Base-by-base conservation (phyloP, 345 rosid genomes). In the Eutrema yunnanense region DNA sequence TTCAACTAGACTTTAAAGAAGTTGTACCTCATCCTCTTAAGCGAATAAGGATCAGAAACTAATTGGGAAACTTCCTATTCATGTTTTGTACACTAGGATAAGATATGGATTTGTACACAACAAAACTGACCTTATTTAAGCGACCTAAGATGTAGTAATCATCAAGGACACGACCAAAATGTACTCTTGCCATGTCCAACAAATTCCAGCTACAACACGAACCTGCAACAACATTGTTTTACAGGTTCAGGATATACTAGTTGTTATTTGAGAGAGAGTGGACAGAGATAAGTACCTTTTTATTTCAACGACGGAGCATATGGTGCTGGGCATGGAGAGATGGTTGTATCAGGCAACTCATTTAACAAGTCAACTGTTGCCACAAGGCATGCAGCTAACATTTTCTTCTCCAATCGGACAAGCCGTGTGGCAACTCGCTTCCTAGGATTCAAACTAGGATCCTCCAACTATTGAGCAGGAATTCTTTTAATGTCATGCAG, bases 391-490 rank as follows among this genome's bases (percentile, higher is more conserved):
- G 92, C 92, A 54, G 78, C 79, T 46, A 94, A 88, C 68, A 91
- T 91, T 83, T 85, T 91, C 95, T 94, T 94, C 81, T 94, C 98
- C 79, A 86, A 56, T 76, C 83, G 79, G 62, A 89, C 96, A 66
- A 94, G 96, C 80, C 88, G 90, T 42, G 96, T 91, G 29, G 98
- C 97, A 50, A 94, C 97, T 82, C 86, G 84, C 82, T 83, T 91
- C 86, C 85, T 89, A 30, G 95, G 96, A 74, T 83, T 84, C 85
- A 88, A 63, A 65, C 73, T 73, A 52, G 83, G 81, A 69, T 91
- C 97, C 77, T 84, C 79, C 90, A 94, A 86, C 98, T 94, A 62
- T 69, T 29, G 33, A 36, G 14, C 54, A 52, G 43, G 58, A 63
- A 7, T 30, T 53, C 36, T 42, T 52, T 60, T 37, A 72, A 67